Evolutionary conservation across 345 rosid genomes (phyloP).

Genomic region (Pugionium cornutum): DNA sequence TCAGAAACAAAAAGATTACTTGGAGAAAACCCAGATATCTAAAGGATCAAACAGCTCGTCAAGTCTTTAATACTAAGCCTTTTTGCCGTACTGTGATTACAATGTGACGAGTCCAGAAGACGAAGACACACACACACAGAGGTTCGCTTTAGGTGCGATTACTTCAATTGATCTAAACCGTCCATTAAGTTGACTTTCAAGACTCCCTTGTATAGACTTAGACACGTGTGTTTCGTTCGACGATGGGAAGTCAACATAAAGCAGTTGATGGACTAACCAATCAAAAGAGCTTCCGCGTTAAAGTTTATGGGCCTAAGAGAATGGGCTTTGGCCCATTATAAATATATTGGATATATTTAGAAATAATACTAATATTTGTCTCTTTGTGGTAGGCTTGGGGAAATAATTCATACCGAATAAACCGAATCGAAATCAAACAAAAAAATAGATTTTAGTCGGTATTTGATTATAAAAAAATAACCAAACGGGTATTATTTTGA

Average conservation of each 20-base stretch:
- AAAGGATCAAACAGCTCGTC: constrained; percentile 9
- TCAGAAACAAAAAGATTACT: constrained; percentile 2
- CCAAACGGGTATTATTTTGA: too few species aligned
- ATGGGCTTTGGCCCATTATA: constrained; percentile 13
- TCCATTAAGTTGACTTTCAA: constrained; percentile 4
- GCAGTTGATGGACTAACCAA: background rate
- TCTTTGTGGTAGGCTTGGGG: too few species aligned
- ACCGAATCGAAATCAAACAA: too few species aligned
- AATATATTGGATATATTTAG: too few species aligned
- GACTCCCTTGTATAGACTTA: background rate
- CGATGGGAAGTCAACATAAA: constrained; percentile 10
- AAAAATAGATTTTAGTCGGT: too few species aligned
- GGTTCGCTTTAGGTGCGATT: background rate
- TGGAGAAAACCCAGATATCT: constrained; percentile 5
- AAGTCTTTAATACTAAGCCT: too few species aligned
- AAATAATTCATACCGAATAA: too few species aligned
- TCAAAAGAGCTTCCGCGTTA: too few species aligned
- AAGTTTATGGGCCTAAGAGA: too few species aligned
- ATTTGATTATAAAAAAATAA: too few species aligned
- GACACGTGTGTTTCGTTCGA: background rate
- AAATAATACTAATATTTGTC: too few species aligned
- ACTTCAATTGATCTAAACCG: background rate
- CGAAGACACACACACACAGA: constrained; percentile 8
- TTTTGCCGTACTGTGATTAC: constrained; percentile 3
- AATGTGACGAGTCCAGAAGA: constrained; percentile 28